phyloP scores from a whole-genome alignment of 2,329 filamentous ascomycete species.

The Beauveria asiatica region DNA sequence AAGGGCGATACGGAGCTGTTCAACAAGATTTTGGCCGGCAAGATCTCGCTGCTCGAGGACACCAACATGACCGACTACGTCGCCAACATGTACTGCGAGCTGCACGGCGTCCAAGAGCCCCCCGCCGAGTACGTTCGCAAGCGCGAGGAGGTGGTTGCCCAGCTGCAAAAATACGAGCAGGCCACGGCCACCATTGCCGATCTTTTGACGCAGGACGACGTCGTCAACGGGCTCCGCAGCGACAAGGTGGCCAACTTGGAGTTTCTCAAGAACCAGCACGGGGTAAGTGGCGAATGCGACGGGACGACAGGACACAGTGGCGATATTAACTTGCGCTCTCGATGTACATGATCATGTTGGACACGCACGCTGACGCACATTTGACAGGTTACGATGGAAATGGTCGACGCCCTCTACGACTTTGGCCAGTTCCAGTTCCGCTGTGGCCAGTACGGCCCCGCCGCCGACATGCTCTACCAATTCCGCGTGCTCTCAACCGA shows the following conservation, averaged over 20 bases:
- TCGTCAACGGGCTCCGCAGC: constrained; percentile 81
- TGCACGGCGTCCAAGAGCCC: constrained; percentile 68
- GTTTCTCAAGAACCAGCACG: constrained; percentile 93
- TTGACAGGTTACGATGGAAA: constrained; percentile 70
- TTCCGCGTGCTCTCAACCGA: constrained; percentile 98
- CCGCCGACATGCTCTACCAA: constrained; percentile 89
- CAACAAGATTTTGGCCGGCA: constrained; percentile 70
- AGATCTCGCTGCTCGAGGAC: constrained; percentile 88
- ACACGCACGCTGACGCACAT: no score
- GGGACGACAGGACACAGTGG: no score
- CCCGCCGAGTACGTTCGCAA: constrained; percentile 83
- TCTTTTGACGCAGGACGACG: constrained; percentile 78
- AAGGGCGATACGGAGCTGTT: constrained; percentile 50
- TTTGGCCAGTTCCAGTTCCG: constrained; percentile 97
- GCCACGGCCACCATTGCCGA: constrained; percentile 84
- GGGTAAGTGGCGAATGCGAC: constrained; percentile 43
- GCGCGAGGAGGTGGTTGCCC: constrained; percentile 77
- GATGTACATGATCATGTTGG: no score
- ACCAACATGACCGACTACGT: constrained; percentile 99
- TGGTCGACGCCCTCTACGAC: constrained; percentile 93
- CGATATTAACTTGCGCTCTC: no score
- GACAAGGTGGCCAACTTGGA: constrained; percentile 99
- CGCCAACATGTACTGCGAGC: constrained; percentile 80
- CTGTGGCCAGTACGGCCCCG: constrained; percentile 86
- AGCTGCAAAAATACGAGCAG: constrained; percentile 75